phyloP scores from a whole-genome alignment of 1,139 yeast genomes.

The Blastobotrys buckinghamii region DNA sequence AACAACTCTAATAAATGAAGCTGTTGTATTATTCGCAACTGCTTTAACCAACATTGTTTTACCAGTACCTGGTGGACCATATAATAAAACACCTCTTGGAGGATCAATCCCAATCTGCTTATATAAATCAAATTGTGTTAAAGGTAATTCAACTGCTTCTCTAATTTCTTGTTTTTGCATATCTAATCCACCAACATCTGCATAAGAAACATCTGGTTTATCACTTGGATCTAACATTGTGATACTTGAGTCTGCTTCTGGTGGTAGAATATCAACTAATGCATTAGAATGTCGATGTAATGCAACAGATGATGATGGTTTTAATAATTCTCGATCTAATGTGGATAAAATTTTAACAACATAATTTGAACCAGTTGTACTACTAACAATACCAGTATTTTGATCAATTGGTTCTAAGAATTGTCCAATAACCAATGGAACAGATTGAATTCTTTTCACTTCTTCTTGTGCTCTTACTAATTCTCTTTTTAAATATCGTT shows the following conservation, averaged over 20 bases:
- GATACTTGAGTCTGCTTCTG: conserved; percentile 96
- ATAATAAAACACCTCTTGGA: conserved; percentile 92
- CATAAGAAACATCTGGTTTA: conserved; percentile 75
- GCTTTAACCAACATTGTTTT: conserved; percentile 99
- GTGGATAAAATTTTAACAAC: conserved; percentile 94
- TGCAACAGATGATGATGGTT: conserved; percentile 94
- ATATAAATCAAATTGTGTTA: conserved; percentile 92
- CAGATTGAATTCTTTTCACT: conserved; percentile 94
- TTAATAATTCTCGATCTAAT: conserved; percentile 86
- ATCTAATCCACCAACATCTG: conserved; percentile 97
- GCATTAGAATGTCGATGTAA: conserved; percentile 98
- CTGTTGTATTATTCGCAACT: conserved; percentile 94
- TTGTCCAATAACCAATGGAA: conserved; percentile 97
- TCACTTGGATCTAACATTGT: conserved; percentile 93
- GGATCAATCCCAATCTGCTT: conserved; percentile 99
- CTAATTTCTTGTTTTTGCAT: conserved; percentile 99
- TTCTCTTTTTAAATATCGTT: conserved; percentile 91
- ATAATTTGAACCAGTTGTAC: conserved; percentile 96
- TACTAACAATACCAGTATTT: conserved; percentile 91
- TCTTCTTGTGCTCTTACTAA: conserved; percentile 96
- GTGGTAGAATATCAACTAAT: conserved; percentile 92
- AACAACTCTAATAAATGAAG: conserved; percentile 91
- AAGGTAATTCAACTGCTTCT: conserved; percentile 96
- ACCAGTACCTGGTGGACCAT: conserved; percentile 99
- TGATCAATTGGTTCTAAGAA: conserved; percentile 97